These are phyloP conservation scores for Neofusicoccum umdonicola DNA, from an alignment of 2,329 filamentous ascomycete species.

Conservation along the genomic window DNA sequence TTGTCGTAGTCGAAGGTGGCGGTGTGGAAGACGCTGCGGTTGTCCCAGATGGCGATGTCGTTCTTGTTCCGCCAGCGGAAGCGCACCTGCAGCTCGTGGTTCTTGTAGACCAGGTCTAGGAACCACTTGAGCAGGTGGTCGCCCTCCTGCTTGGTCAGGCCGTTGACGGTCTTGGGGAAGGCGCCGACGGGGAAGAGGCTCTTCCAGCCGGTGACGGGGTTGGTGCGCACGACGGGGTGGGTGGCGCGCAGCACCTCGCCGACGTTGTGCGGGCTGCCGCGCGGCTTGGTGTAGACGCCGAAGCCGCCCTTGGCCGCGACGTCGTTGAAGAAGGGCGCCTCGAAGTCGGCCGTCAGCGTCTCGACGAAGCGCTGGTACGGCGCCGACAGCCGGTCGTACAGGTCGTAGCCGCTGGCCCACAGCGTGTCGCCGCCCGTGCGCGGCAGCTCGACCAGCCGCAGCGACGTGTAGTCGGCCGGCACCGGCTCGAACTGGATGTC, in stretches of 20 bases:
- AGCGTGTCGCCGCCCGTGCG: constrained; percentile 28
- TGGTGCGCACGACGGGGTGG: constrained; percentile 60
- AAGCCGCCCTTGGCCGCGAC: constrained; percentile 43
- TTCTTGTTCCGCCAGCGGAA: constrained; percentile 51
- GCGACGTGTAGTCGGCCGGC: constrained; percentile 41
- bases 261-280: constrained; percentile 56
- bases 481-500: constrained; percentile 43
- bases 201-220: constrained; percentile 65
- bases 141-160: constrained; percentile 43
- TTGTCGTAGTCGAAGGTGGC: constrained; percentile 63
- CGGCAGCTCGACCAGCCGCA: constrained; percentile 37
- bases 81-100: constrained; percentile 52
- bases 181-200: constrained; percentile 45
- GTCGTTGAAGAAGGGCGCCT: constrained; percentile 45
- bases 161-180: constrained; percentile 39
- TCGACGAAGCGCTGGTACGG: constrained; percentile 52
- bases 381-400: constrained; percentile 50
- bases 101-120: constrained; percentile 42
- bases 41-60: constrained; percentile 65
- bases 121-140: constrained; percentile 45
- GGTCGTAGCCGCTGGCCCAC: constrained; percentile 39
- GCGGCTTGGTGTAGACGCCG: constrained; percentile 46
- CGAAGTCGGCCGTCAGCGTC: constrained; percentile 45
- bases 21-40: constrained; percentile 58
- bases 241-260: constrained; percentile 50